Conservation (phyloP, 148 eudicot genomes). For the Rhododendron molle region DNA sequence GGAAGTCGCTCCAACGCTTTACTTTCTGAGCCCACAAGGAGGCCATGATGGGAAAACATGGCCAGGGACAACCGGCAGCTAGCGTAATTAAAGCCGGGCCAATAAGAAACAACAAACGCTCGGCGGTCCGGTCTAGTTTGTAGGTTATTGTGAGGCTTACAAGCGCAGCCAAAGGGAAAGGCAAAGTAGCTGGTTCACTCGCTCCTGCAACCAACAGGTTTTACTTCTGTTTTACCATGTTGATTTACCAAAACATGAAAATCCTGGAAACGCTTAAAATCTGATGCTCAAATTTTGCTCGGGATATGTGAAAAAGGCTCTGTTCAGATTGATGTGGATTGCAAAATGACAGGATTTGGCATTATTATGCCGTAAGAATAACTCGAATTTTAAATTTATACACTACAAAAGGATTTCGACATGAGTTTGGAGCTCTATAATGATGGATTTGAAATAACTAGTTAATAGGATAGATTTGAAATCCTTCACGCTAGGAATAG, state of each 20-base stretch:
- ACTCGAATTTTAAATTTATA: not conserved
- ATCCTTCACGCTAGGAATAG: not conserved
- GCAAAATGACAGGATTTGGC: not conserved
- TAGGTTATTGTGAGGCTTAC: conserved; percentile 93
- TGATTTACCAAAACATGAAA: not conserved
- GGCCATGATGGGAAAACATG: conserved; percentile 87
- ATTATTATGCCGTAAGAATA: not conserved
- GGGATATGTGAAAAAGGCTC: not conserved
- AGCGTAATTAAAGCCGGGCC: conserved; percentile 73
- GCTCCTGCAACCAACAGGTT: conserved; percentile 48
- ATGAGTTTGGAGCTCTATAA: not conserved
- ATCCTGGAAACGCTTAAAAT: not conserved
- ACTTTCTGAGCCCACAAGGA: conserved; percentile 95
- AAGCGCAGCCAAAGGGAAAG: conserved; percentile 88
- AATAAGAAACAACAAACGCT: conserved; percentile 62
- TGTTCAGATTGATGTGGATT: not conserved
- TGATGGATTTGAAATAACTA: not conserved
- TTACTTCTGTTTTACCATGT: not conserved
- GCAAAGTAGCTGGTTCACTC: conserved; percentile 65
- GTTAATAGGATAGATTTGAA: not conserved
- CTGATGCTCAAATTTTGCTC: not conserved
- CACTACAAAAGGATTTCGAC: not conserved
- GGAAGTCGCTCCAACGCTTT: conserved; percentile 92
- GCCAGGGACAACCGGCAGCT: conserved; percentile 95
- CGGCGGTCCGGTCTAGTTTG: conserved; percentile 69